Percentiles rank a stretch among this genome's conserved stretches.
Conservation (phyloP, 1,284 basidiomycete species). For the Marasmius oreades region DNA sequence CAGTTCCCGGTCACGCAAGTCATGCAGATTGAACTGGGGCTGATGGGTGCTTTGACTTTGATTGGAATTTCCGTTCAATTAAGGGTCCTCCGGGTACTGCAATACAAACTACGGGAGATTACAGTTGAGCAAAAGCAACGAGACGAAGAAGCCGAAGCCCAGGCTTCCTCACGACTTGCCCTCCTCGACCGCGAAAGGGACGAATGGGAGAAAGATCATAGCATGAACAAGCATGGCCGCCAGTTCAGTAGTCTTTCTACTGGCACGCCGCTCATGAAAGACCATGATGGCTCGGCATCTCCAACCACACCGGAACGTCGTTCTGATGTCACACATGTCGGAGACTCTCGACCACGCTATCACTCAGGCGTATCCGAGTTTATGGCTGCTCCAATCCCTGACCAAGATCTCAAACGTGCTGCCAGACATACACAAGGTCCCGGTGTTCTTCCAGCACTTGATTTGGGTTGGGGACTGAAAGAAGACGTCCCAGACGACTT, state of each 20-base stretch:
- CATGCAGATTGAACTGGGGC: conserved; percentile 92
- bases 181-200: conserved; percentile 69
- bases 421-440: conserved; percentile 45
- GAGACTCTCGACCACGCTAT: conserved; percentile 51
- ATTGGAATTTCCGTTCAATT: conserved; percentile 91
- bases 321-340: conserved; percentile 47
- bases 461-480: conserved; percentile 70
- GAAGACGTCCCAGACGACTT: conserved; percentile 69
- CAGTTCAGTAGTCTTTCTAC: conserved; percentile 52
- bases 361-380: conserved; percentile 71
- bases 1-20: conserved; percentile 82
- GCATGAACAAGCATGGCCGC: conserved; percentile 53
- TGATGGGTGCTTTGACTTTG: conserved; percentile 76
- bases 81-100: conserved; percentile 76
- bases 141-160: conserved; percentile 73
- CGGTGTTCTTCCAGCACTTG: conserved; percentile 65
- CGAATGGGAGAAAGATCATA: conserved; percentile 87
- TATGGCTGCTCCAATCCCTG: conserved; percentile 53
- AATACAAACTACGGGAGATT: conserved; percentile 77
- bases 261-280: conserved; percentile 55
- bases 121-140: conserved; percentile 70
- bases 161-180: conserved; percentile 71
- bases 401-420: conserved; percentile 55
- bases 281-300: conserved; percentile 48
- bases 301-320: conserved; percentile 48